Conservation (phyloP, 2,329 filamentous ascomycete genomes). For the Phialophora tarda region DNA sequence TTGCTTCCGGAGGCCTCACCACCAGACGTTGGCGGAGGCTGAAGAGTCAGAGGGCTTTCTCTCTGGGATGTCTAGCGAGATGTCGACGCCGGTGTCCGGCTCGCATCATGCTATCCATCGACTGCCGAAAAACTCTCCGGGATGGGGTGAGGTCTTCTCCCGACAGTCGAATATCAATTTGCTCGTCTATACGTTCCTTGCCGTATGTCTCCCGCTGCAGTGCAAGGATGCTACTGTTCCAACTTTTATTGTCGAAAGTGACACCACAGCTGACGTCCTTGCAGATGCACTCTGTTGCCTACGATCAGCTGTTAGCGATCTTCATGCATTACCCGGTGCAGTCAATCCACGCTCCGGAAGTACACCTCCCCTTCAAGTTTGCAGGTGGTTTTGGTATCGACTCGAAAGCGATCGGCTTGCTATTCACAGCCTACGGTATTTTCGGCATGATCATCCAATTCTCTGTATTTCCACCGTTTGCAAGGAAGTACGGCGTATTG, state of each 20-base stretch:
- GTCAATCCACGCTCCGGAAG: constrained; percentile 58
- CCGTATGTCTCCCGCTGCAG: constrained; percentile 43
- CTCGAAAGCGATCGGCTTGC: constrained; percentile 76
- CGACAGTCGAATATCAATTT: constrained; percentile 77
- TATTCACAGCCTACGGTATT: constrained; percentile 84
- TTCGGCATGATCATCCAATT: constrained; percentile 84
- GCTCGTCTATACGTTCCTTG: constrained; percentile 77
- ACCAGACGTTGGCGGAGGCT: constrained; percentile 39
- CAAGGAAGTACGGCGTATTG: constrained; percentile 74
- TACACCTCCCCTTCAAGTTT: constrained; percentile 78
- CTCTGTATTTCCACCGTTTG: constrained; percentile 77
- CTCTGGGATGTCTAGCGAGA: constrained; percentile 28
- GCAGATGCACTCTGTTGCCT: constrained; percentile 75
- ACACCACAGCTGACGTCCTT: background rate
- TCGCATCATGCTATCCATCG: constrained; percentile 21
- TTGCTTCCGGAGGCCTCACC: constrained; percentile 41
- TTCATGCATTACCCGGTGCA: constrained; percentile 78
- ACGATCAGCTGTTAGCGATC: constrained; percentile 85
- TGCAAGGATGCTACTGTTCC: background rate
- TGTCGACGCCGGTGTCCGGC: constrained; percentile 24
- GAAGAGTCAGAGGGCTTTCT: constrained; percentile 36
- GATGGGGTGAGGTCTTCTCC: constrained; percentile 71
- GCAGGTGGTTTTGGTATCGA: constrained; percentile 77
- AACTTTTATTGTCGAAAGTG: background rate
- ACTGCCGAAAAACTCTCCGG: constrained; percentile 42